These are phyloP conservation scores for Lomentospora prolificans DNA, from an alignment of 2,329 filamentous ascomycete genomes.

Conservation along the genomic window DNA sequence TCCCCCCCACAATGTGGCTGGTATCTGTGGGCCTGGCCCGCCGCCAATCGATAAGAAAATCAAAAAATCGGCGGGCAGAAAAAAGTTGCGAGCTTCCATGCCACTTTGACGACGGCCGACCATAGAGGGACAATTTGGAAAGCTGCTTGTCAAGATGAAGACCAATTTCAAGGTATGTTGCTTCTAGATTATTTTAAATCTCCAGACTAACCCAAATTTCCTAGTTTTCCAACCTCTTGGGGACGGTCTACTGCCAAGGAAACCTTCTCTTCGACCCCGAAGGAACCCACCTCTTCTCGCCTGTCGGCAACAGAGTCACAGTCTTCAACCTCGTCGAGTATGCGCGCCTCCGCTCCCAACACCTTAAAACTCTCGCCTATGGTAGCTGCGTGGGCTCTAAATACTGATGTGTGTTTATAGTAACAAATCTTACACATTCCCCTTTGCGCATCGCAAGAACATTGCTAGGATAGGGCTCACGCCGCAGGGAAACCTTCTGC, in stretches of 20 bases:
- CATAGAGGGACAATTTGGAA: background rate
- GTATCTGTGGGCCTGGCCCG: background rate
- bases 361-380: background rate
- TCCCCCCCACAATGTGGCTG: slow-evolving; percentile 14
- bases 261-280: slow-evolving; percentile 95
- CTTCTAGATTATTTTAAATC: background rate
- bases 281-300: slow-evolving; percentile 90
- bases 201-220: background rate
- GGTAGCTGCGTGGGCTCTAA: background rate
- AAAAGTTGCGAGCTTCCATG: slow-evolving; percentile 5
- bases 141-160: slow-evolving; percentile 63
- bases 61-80: slow-evolving; percentile 7
- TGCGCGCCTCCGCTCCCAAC: slow-evolving; percentile 16
- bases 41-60: slow-evolving; percentile 25
- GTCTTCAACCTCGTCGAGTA: slow-evolving; percentile 96
- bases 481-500: slow-evolving; percentile 80
- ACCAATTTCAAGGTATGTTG: slow-evolving; percentile 84
- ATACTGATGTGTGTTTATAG: slow-evolving; percentile 33
- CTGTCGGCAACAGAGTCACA: slow-evolving; percentile 90
- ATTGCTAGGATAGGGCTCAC: slow-evolving; percentile 81
- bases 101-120: background rate
- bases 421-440: slow-evolving; percentile 79
- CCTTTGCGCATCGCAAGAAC: slow-evolving; percentile 89
- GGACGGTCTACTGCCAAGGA: slow-evolving; percentile 96
- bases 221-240: slow-evolving; percentile 97